Evolutionary conservation across 1,284 basidiomycete genomes (phyloP), one percentile per base, ranked within the genome.

Genomic region (Ceratobasidium sp.): DNA sequence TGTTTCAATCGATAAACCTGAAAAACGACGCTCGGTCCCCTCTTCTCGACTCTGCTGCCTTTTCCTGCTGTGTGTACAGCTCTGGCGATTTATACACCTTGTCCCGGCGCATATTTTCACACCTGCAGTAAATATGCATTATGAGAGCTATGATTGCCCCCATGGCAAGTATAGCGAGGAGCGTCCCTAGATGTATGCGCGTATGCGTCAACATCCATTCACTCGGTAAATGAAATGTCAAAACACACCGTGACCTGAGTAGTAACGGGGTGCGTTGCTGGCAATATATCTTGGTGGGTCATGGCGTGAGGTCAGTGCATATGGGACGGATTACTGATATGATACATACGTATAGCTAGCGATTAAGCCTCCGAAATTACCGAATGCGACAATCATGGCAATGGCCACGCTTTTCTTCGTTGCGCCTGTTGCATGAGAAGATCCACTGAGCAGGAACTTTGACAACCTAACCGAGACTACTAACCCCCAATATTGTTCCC

Each of bases 401-500:
- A 81, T 81, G 3, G 77, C 82, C 66, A 84, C 82, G 69, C 81
- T 81, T 78, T 83, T 81, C 79, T 84, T 84, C 79, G 83, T 80
- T 41, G 81, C 50, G 7, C 68, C 68, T 64, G 60, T 8, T 16
- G 33, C 3, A 12, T 38, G 12, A 35, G 38, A 27, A 5, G 18
- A 54, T 23, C 3, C 23, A 20, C 67, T 83, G 80, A 79, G 83
- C 69, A 23, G 23, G 20, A 6, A 16, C 23, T 2, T 60, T 35
- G 52, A 60, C 16, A 16, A 2, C 57, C 2, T 35, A 23, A 33
- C 5, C 20, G 16, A 35, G 30, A 23, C 52, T 18, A 12, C 52
- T 35, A 81, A 30, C 84, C 84, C 48, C 84, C 84, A 44, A 79
- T 76, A 80, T 84, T 85, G 81, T 84, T 84, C 55, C 30, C 38